Evolutionary conservation across 805 yeast genomes (phyloP).

Genomic region (Candida tammaniensis): DNA sequence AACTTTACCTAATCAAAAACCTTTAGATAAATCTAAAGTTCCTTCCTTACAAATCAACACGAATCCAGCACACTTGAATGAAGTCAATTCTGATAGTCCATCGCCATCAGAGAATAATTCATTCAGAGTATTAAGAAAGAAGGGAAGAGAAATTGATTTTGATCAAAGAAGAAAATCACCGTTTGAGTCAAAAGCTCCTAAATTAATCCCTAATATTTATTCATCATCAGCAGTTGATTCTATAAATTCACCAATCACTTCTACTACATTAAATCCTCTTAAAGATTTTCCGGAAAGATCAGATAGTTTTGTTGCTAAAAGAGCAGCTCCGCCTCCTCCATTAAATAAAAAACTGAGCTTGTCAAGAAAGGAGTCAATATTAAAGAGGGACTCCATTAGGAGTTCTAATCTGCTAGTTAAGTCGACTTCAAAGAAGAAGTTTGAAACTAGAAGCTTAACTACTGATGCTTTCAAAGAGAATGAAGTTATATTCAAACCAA

Average conservation of each 20-base stretch:
- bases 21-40: constrained; percentile 8
- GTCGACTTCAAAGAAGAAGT: constrained; percentile 7
- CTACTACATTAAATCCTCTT: constrained; percentile 30
- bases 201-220: constrained; percentile 31
- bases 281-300: constrained; percentile 19
- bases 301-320: constrained; percentile 54
- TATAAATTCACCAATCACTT: constrained; percentile 30
- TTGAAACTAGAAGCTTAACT: constrained; percentile 11
- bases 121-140: constrained; percentile 65
- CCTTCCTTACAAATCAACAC: constrained; percentile 15
- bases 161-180: constrained; percentile 79
- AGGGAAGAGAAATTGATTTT: constrained; percentile 74
- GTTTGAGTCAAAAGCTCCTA: constrained; percentile 48
- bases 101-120: constrained; percentile 27
- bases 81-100: not conserved
- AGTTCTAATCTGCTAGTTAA: constrained; percentile 11
- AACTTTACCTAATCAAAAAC: constrained; percentile 11
- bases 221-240: constrained; percentile 29
- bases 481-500: constrained; percentile 69
- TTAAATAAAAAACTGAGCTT: constrained; percentile 12
- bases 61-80: not conserved
- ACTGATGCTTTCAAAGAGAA: constrained; percentile 66
- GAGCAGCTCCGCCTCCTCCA: constrained; percentile 76
- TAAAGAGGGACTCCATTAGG: constrained; percentile 10
- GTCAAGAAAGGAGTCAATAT: constrained; percentile 7